Conservation (phyloP, 2,329 filamentous ascomycete species). For the Dendrostoma leiphaemia region DNA sequence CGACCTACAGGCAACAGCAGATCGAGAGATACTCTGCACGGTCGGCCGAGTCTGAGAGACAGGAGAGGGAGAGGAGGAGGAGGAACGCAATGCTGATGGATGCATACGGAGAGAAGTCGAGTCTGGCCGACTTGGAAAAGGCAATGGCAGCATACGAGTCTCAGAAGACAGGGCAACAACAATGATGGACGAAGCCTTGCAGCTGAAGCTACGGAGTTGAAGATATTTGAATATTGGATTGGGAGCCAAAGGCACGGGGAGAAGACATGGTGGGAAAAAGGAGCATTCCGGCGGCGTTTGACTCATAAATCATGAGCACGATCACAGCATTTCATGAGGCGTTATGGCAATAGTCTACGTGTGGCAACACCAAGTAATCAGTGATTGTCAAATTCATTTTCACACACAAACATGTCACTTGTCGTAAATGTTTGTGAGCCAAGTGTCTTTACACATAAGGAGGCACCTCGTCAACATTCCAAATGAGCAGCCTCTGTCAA, state of each 20-base stretch:
- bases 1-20: conserved; percentile 14
- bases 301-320: background rate
- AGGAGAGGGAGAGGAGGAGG: conserved; percentile 25
- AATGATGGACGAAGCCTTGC: background rate
- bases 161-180: conserved; percentile 11
- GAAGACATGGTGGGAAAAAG: background rate
- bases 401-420: background rate
- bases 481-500: no score
- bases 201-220: background rate
- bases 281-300: background rate
- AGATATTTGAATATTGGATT: background rate
- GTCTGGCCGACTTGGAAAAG: conserved; percentile 45
- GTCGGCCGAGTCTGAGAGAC: conserved; percentile 2
- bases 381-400: background rate
- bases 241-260: background rate
- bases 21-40: conserved; percentile 8
- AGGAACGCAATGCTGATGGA: conserved; percentile 44
- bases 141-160: conserved; percentile 45
- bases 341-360: background rate
- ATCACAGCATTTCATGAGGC: background rate
- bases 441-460: no score
- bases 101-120: conserved; percentile 49
- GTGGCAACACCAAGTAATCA: background rate
- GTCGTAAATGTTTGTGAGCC: no score
- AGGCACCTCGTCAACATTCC: no score